phyloP scores from a whole-genome alignment of 179 eudicot species.

The Silene vulgaris region DNA sequence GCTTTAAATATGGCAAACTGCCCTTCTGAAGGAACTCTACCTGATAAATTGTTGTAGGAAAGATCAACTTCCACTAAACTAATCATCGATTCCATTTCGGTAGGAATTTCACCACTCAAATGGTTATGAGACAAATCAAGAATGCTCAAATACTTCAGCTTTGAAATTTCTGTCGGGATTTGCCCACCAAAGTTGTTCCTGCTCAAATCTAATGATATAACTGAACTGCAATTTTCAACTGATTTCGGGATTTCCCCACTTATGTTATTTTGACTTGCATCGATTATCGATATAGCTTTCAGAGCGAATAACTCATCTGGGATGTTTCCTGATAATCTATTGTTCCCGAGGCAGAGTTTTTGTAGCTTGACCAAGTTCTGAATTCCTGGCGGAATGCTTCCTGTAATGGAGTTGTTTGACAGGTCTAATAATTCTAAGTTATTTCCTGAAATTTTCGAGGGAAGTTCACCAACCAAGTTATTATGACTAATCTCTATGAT shows the following conservation, averaged over 20 bases:
- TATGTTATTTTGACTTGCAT: constrained; percentile 41
- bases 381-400: constrained; percentile 45
- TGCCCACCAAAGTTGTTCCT: constrained; percentile 30
- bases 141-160: constrained; percentile 19
- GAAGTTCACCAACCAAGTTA: constrained; percentile 49
- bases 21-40: constrained; percentile 38
- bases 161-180: constrained; percentile 31
- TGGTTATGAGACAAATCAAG: constrained; percentile 35
- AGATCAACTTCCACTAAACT: constrained; percentile 33
- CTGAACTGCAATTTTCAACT: constrained; percentile 30
- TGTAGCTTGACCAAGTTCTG: constrained; percentile 32
- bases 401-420: constrained; percentile 43
- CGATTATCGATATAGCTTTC: constrained; percentile 31
- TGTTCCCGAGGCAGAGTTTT: constrained; percentile 36
- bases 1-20: constrained; percentile 39
- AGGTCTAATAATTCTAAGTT: constrained; percentile 30
- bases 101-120: constrained; percentile 29
- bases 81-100: constrained; percentile 26
- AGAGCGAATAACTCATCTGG: constrained; percentile 43
- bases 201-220: constrained; percentile 49
- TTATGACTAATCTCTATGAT: constrained; percentile 49
- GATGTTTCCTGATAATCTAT: constrained; percentile 43
- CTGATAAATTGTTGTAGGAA: constrained; percentile 38
- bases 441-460: constrained; percentile 31
- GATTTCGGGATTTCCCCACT: constrained; percentile 47